A percentile compares a stretch with the other conserved stretches of the same genome.
These are phyloP conservation scores for Leptodontidium sp. DNA, from an alignment of 2,329 filamentous ascomycete species.

Conservation along the genomic window DNA sequence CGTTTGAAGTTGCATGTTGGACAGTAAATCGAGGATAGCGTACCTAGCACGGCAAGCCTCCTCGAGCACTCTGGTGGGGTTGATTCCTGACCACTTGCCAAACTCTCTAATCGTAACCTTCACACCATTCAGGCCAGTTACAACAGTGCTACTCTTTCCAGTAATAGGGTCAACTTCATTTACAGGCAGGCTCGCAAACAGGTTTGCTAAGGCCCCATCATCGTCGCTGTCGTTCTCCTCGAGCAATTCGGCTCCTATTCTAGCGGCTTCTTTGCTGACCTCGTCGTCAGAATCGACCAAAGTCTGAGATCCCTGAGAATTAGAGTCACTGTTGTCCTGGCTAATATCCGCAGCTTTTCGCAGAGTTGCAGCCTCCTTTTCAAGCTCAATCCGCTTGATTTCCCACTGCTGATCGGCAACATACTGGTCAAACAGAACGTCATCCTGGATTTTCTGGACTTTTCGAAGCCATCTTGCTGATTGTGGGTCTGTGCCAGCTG, in stretches of 20 bases:
- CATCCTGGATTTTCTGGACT: conserved; percentile 78
- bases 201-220: conserved; percentile 60
- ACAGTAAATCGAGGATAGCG: conserved; percentile 28
- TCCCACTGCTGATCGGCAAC: conserved; percentile 73
- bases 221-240: conserved; percentile 60
- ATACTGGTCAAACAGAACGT: conserved; percentile 76
- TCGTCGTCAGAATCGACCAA: conserved; percentile 54
- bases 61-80: conserved; percentile 78
- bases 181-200: conserved; percentile 69
- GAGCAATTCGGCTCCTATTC: conserved; percentile 66
- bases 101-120: conserved; percentile 79
- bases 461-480: conserved; percentile 75
- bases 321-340: conserved; percentile 40
- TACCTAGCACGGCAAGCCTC: conserved; percentile 86
- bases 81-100: conserved; percentile 81
- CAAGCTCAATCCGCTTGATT: conserved; percentile 63
- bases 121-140: conserved; percentile 60
- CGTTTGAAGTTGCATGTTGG: not conserved
- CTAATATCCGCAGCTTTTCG: conserved; percentile 50
- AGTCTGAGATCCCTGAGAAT: conserved; percentile 39
- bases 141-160: conserved; percentile 64
- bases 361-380: conserved; percentile 65
- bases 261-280: conserved; percentile 63
- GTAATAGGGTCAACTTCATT: conserved; percentile 65
- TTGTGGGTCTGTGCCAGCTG: conserved; percentile 47